Conservation (phyloP, 2,329 filamentous ascomycete species). For the Cytospora piceae region DNA sequence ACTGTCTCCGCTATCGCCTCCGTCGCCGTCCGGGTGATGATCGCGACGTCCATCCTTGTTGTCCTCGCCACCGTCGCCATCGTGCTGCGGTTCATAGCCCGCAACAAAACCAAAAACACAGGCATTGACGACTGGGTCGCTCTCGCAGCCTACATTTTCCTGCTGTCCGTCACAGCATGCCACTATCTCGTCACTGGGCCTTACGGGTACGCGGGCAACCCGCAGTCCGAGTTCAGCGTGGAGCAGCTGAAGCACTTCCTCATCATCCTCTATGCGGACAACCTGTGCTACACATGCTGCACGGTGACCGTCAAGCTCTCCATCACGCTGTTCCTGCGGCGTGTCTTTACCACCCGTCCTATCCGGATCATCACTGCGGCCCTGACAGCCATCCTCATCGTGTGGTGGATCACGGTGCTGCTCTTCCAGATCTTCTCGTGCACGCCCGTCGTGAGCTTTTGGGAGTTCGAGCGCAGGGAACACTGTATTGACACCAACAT, state of each 20-base stretch:
- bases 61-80: background rate
- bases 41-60: background rate
- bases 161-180: background rate
- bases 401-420: constrained; percentile 9
- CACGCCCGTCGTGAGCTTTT: background rate
- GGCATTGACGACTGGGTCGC: background rate
- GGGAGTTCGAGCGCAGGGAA: background rate
- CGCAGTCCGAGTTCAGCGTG: background rate
- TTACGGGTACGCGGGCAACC: background rate
- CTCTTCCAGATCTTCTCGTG: constrained; percentile 5
- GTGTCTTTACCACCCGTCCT: background rate
- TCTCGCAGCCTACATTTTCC: background rate
- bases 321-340: background rate
- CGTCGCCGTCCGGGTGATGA: background rate
- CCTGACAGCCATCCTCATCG: background rate
- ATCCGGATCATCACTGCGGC: background rate
- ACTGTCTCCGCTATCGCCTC: background rate
- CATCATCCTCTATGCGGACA: constrained; percentile 1
- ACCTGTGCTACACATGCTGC: constrained; percentile 2
- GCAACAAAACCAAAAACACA: background rate
- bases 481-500: background rate
- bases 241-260: background rate
- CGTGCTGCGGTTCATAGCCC: background rate
- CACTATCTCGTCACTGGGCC: background rate
- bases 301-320: constrained; percentile 6